Conservation (phyloP, 1,139 yeast genomes). For the Pichia sp. region DNA sequence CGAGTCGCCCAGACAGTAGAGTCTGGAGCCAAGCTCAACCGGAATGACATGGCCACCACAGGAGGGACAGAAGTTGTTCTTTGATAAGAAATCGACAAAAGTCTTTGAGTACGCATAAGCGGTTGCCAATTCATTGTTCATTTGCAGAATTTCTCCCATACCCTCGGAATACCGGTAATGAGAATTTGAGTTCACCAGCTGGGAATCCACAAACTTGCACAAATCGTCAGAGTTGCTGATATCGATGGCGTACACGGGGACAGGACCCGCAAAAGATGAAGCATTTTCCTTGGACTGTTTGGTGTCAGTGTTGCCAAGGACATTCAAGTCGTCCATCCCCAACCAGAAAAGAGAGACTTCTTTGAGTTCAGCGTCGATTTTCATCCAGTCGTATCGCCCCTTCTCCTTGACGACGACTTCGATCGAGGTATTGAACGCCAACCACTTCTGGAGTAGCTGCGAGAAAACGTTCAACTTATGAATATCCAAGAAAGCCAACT, state of each 20-base stretch:
- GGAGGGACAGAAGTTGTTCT: conserved; percentile 80
- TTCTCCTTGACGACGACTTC: background rate
- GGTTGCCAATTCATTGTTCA: conserved; percentile 51
- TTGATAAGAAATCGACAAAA: conserved; percentile 78
- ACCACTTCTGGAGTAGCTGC: conserved; percentile 9
- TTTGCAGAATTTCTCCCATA: conserved; percentile 31
- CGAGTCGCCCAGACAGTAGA: conserved; percentile 48
- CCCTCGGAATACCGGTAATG: conserved; percentile 9
- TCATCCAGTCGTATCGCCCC: background rate
- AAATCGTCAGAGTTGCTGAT: conserved; percentile 34
- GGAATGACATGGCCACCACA: conserved; percentile 73
- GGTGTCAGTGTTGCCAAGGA: background rate
- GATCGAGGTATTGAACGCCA: conserved; percentile 8
- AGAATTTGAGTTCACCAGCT: background rate
- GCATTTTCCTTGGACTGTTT: conserved; percentile 33
- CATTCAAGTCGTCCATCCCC: conserved; percentile 12
- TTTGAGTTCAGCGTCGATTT: conserved; percentile 8
- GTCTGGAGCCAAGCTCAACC: conserved; percentile 78
- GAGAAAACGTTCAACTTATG: background rate
- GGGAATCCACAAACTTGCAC: background rate
- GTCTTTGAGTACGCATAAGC: conserved; percentile 76
- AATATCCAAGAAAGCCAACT: conserved; percentile 1
- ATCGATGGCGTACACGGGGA: conserved; percentile 58
- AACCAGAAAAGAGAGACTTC: conserved; percentile 14
- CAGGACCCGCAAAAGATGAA: conserved; percentile 22